These are phyloP conservation scores for Isatis tinctoria DNA, from an alignment of 345 rosid genomes.

Conservation along the genomic window DNA sequence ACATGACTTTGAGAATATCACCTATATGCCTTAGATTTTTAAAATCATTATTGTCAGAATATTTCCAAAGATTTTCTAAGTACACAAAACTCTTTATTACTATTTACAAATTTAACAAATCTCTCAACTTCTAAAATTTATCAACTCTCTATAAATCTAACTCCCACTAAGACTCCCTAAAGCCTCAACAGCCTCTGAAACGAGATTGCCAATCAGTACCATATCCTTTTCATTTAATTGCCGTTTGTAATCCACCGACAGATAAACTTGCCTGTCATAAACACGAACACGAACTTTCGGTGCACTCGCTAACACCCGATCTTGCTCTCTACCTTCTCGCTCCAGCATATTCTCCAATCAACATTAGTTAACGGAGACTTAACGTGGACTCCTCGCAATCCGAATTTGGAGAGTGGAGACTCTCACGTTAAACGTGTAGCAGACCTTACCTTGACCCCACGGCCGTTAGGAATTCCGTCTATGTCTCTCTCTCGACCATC, in stretches of 20 bases:
- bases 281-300: constrained; percentile 5
- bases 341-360: constrained; percentile 16
- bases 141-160: no score
- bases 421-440: constrained; percentile 12
- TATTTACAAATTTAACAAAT: no score
- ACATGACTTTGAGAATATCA: no score
- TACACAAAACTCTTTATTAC: no score
- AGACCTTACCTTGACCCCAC: constrained; percentile 29
- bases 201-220: no score
- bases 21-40: no score
- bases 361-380: constrained; percentile 31
- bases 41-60: no score
- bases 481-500: constrained; percentile 3
- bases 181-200: no score
- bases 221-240: constrained; percentile 9
- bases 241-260: constrained; percentile 31
- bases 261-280: constrained; percentile 8
- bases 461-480: constrained; percentile 40
- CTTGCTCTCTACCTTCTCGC: background rate
- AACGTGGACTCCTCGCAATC: constrained; percentile 32
- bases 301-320: constrained; percentile 17
- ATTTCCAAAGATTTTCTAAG: no score
- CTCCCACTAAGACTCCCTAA: no score
- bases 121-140: no score
- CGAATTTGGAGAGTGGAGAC: background rate